phyloP scores from a whole-genome alignment of 2,329 filamentous ascomycete species.

The Diplodia scrobiculata region DNA sequence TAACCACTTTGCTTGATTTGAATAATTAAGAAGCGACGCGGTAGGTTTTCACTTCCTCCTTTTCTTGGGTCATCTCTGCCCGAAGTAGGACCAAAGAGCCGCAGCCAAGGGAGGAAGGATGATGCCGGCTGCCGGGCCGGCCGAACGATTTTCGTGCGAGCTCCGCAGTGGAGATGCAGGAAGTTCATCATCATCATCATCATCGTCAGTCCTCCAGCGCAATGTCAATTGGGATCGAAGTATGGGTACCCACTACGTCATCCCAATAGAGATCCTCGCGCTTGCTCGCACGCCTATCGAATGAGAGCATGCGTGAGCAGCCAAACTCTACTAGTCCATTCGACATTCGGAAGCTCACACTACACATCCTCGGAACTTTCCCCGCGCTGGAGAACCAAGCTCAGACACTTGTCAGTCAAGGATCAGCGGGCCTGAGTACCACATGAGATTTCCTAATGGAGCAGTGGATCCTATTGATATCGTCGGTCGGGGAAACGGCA shows the following conservation, averaged over 20 bases:
- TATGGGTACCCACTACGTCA: not conserved
- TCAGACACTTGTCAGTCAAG: not conserved
- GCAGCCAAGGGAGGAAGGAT: no score
- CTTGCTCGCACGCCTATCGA: not conserved
- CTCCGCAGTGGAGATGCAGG: not conserved
- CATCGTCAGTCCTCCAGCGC: not conserved
- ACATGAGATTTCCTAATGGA: not conserved
- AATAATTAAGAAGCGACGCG: not conserved
- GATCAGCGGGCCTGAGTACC: not conserved
- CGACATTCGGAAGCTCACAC: not conserved
- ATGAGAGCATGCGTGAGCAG: not conserved
- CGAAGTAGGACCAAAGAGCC: not conserved
- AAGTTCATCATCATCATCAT: not conserved
- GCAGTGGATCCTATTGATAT: not conserved
- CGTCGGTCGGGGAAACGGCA: not conserved
- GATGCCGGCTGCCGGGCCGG: not conserved
- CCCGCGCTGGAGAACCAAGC: not conserved
- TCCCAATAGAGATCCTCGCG: not conserved
- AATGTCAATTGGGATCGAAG: not conserved
- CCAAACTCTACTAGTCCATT: not conserved
- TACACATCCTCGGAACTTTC: not conserved
- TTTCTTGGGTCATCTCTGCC: no score
- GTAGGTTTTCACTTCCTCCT: no score
- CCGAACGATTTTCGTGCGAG: not conserved
- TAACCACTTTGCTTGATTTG: not conserved